Base-by-base conservation (phyloP, 192 early-diverging fungal genomes). In the Coemansia sp. region DNA sequence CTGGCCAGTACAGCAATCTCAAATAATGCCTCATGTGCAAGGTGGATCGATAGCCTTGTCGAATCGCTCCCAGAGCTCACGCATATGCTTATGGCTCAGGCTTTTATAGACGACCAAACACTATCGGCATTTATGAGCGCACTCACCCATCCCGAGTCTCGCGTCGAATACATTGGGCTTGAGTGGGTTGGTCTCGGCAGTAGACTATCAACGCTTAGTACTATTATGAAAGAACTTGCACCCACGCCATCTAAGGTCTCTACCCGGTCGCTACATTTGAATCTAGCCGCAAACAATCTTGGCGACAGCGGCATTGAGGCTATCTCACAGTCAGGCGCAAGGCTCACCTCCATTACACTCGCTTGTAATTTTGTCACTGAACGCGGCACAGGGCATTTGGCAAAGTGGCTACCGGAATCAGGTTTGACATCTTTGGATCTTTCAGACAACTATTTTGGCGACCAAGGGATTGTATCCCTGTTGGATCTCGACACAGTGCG, bases 351-450 rank as follows among this genome's bases (percentile, higher is more conserved):
- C n/a, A 64, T 76, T n/a, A 76, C 79, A 7, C 69, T 82, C 7
- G 74, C 80, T 5, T 82, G 72, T 52, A 82, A 82, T 53, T 82
- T 82, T 60, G 76, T 82, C 38, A 82, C 79, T 0, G 79, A 82
- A 61, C 74, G 74, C 8, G 79, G 79, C 26, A 71, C 74, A 0
- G 58, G 67, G 0, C 64, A 65, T 43, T 61, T 82, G 11, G 79
- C 79, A 40, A 69, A 71, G 43, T 82, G 79, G 79, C 74, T 82
- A 43, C 79, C 74, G 1, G 38, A 32, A 7, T 76, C 75, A 6
- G 71, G 73, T 4, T 18, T 82, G 52, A 45, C 50, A 11, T 47
- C 61, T 1, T 53, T 82, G 32, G 80, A 82, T 43, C 63, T 82
- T 39, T 77, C 75, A 5, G 80, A 82, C 63, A 82, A 82, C 58